phyloP scores from a whole-genome alignment of 1,139 yeast species.

The Diutina rugosa region DNA sequence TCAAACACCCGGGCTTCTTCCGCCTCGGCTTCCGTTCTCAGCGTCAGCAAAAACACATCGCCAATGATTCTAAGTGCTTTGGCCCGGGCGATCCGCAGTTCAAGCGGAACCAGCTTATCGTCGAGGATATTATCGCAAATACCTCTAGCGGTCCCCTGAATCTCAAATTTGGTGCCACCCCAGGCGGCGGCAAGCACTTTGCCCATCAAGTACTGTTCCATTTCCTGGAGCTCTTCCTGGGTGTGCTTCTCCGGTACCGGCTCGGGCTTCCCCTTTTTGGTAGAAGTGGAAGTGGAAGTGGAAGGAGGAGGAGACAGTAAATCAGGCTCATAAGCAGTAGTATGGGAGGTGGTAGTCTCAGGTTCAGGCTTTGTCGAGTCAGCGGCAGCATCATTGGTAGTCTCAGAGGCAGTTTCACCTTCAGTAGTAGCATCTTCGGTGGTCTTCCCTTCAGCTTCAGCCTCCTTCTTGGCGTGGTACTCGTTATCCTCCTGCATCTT shows the following conservation, averaged over 20 bases:
- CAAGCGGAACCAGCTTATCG: constrained; percentile 40
- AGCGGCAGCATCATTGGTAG: too few species aligned
- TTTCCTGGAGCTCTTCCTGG: constrained; percentile 68
- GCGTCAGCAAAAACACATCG: constrained; percentile 48
- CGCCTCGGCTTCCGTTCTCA: constrained; percentile 73
- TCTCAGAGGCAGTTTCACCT: background rate
- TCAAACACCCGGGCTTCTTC: constrained; percentile 90
- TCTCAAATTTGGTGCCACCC: constrained; percentile 87
- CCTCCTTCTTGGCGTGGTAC: constrained; percentile 29
- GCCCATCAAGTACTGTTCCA: constrained; percentile 80
- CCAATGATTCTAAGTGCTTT: constrained; percentile 68
- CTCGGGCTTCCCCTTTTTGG: background rate
- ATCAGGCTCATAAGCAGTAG: too few species aligned
- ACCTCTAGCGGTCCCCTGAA: constrained; percentile 74
- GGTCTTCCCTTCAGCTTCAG: constrained; percentile 14
- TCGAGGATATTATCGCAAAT: constrained; percentile 76
- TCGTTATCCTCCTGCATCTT: constrained; percentile 53
- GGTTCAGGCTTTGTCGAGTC: background rate
- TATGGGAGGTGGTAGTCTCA: background rate
- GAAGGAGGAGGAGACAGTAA: background rate
- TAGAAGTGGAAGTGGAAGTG: too few species aligned
- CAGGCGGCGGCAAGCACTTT: constrained; percentile 92
- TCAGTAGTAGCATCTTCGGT: constrained; percentile 12
- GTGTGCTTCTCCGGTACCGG: constrained; percentile 37
- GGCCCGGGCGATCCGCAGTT: constrained; percentile 62